Evolutionary conservation across 1,284 basidiomycete species (phyloP).

Genomic region (Fistulinella cinereoalba): DNA sequence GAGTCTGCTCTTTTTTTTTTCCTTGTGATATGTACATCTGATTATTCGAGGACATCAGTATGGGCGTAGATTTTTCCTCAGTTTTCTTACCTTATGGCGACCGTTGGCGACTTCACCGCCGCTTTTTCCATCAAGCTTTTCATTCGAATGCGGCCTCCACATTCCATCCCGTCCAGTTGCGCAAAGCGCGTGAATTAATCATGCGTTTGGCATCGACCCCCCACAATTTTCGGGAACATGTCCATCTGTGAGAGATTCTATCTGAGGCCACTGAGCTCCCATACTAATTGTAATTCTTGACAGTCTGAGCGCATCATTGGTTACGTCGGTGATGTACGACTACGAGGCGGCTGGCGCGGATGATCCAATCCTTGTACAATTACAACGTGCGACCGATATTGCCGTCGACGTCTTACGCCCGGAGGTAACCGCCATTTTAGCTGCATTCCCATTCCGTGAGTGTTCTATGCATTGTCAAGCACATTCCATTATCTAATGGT

Average conservation of each 20-base stretch:
- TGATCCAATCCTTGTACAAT: conserved; percentile 19
- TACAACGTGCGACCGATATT: conserved; percentile 11
- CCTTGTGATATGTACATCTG: background rate
- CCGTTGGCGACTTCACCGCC: no score
- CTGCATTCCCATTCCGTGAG: conserved; percentile 21
- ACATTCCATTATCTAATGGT: background rate
- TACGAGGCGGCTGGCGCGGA: conserved; percentile 12
- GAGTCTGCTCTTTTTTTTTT: background rate
- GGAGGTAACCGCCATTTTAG: conserved; percentile 18
- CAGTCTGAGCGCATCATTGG: conserved; percentile 19
- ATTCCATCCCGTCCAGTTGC: conserved; percentile 23
- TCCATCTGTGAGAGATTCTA: conserved; percentile 16
- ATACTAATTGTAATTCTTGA: background rate
- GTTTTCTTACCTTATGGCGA: conserved; percentile 22
- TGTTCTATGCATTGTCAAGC: background rate
- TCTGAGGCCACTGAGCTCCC: background rate
- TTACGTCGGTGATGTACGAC: conserved; percentile 27
- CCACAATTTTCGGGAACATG: conserved; percentile 8
- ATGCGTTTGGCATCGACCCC: conserved; percentile 7
- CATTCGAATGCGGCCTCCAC: conserved; percentile 13
- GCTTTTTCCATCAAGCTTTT: conserved; percentile 29
- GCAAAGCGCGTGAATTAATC: conserved; percentile 21
- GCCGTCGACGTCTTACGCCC: conserved; percentile 15
- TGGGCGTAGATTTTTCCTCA: conserved; percentile 24
- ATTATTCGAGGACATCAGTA: conserved; percentile 8